phyloP scores from a whole-genome alignment of 2,329 filamentous ascomycete species.

The Alternaria rosae region DNA sequence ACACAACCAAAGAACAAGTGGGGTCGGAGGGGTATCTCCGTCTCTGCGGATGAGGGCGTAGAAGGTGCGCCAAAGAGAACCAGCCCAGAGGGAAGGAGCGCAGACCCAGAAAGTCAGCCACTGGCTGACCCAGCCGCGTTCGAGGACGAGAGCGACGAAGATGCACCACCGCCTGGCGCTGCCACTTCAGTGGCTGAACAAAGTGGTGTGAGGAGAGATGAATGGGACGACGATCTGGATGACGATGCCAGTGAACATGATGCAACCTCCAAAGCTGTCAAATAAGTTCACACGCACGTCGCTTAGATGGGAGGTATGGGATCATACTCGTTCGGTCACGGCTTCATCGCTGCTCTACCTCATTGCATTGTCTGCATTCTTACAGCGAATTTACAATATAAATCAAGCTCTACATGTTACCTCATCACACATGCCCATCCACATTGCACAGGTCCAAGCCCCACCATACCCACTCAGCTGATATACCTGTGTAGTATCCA shows the following conservation, averaged over 20 bases:
- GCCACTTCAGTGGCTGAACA: conserved; percentile 23
- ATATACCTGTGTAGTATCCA: neutral
- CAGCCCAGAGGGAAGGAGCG: conserved; percentile 18
- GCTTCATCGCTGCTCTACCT: neutral
- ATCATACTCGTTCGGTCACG: neutral
- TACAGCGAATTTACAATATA: neutral
- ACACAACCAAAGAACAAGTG: conserved; percentile 56
- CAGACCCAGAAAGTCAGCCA: conserved; percentile 46
- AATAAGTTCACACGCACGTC: neutral
- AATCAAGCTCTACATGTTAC: neutral
- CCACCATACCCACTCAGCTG: neutral
- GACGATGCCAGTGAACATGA: conserved; percentile 44
- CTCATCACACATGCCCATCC: neutral
- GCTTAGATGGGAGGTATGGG: neutral
- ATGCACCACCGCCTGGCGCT: conserved; percentile 37
- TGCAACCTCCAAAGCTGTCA: conserved; percentile 25
- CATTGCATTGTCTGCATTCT: neutral
- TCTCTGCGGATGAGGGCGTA: conserved; percentile 65
- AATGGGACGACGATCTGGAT: conserved; percentile 51
- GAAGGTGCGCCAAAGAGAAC: conserved; percentile 42
- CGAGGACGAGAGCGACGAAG: conserved; percentile 55
- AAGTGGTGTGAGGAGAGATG: conserved; percentile 47
- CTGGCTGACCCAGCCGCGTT: conserved; percentile 58
- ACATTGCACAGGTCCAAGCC: neutral
- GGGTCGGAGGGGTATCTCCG: conserved; percentile 66